Conservation (phyloP, 192 early-diverging fungal species). For the Podochytrium sp. region DNA sequence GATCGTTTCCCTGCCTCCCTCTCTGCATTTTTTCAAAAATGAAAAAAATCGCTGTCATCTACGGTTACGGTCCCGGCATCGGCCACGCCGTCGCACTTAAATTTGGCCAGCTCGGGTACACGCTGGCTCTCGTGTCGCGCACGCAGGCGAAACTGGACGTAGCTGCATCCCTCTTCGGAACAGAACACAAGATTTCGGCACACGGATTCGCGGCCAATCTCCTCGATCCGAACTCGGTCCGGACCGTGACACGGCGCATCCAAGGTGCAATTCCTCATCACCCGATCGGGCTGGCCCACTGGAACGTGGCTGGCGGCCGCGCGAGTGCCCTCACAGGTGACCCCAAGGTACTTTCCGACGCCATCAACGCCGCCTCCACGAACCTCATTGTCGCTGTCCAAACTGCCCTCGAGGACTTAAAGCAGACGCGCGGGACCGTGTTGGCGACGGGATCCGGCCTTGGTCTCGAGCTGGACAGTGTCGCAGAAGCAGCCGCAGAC, state of each 20-base stretch:
- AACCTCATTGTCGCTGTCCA: slow-evolving; percentile 29
- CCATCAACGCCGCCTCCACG: slow-evolving; percentile 8
- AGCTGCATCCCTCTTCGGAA: slow-evolving; percentile 22
- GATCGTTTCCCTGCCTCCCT: too few species aligned
- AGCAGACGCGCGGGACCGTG: slow-evolving; percentile 31
- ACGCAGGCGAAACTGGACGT: slow-evolving; percentile 34
- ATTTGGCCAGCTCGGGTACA: slow-evolving; percentile 30
- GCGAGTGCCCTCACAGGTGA: neutral
- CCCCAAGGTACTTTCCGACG: neutral
- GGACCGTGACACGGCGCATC: neutral
- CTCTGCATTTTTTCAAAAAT: neutral
- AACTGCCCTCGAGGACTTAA: slow-evolving; percentile 8
- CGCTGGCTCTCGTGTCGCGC: slow-evolving; percentile 34
- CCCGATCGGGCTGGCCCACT: slow-evolving; percentile 22
- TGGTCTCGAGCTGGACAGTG: slow-evolving; percentile 20
- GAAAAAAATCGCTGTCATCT: slow-evolving; percentile 31
- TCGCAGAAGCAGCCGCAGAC: slow-evolving; percentile 4
- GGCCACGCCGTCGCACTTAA: slow-evolving; percentile 26
- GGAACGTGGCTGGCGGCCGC: slow-evolving; percentile 35
- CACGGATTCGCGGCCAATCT: slow-evolving; percentile 38
- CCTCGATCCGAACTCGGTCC: slow-evolving; percentile 18
- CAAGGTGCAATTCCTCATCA: slow-evolving; percentile 8
- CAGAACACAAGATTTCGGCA: slow-evolving; percentile 22
- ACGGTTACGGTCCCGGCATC: slow-evolving; percentile 41
- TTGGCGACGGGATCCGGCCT: slow-evolving; percentile 39